These are phyloP conservation scores for Rhytidhysteron rufulum DNA, from an alignment of 2,329 filamentous ascomycete species.

Conservation along the genomic window DNA sequence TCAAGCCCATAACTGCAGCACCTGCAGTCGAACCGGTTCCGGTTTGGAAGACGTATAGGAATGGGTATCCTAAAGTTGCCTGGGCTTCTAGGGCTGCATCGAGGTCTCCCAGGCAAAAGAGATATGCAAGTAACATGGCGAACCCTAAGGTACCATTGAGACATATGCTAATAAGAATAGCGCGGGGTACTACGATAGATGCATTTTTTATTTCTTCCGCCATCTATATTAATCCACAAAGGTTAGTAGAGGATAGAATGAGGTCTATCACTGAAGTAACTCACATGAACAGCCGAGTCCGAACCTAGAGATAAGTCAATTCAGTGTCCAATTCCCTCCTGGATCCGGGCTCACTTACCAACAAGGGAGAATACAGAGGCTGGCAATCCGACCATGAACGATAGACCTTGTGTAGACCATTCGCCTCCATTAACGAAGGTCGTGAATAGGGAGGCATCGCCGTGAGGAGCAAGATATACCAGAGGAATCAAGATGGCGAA, in stretches of 20 bases:
- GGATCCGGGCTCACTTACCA: background rate
- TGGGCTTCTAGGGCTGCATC: slow-evolving; percentile 9
- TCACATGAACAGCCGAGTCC: too few relatives aligned
- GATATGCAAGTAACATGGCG: slow-evolving; percentile 25
- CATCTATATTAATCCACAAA: slow-evolving; percentile 1
- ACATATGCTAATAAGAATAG: slow-evolving; percentile 26
- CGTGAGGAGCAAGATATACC: slow-evolving; percentile 20
- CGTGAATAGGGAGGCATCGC: slow-evolving; percentile 36
- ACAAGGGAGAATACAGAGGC: background rate
- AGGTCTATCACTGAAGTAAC: too few relatives aligned
- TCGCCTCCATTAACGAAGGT: slow-evolving; percentile 42
- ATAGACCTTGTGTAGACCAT: slow-evolving; percentile 37
- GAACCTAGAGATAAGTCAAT: too few relatives aligned
- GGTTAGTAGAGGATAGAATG: background rate
- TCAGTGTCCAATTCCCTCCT: too few relatives aligned
- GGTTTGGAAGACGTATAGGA: slow-evolving; percentile 45
- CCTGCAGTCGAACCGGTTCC: slow-evolving; percentile 15
- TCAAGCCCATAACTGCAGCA: slow-evolving; percentile 41
- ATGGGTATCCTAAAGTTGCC: slow-evolving; percentile 27
- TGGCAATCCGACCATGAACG: slow-evolving; percentile 29
- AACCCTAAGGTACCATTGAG: slow-evolving; percentile 28
- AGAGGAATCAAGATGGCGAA: slow-evolving; percentile 41
- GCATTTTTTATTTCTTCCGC: slow-evolving; percentile 14
- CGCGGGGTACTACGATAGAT: slow-evolving; percentile 16
- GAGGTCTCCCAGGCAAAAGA: slow-evolving; percentile 23